Conservation (phyloP, 352 stramenopile species). For the Pythium periplocum region DNA sequence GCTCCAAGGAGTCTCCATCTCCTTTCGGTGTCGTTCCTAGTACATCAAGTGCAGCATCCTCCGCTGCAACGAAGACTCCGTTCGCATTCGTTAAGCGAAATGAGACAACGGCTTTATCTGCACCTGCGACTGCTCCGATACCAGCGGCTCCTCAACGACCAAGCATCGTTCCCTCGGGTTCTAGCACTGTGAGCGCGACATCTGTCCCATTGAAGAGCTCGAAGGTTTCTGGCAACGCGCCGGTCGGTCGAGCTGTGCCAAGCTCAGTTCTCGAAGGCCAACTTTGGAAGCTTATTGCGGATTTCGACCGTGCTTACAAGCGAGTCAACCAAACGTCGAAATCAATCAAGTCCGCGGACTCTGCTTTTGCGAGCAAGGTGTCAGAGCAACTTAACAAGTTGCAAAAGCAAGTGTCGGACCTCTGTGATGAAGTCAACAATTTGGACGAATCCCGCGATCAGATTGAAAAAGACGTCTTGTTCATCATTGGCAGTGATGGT, state of each 20-base stretch:
- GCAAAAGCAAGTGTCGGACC: conserved; percentile 25
- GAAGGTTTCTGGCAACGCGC: no score
- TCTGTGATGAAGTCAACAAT: conserved; percentile 48
- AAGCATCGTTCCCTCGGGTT: not conserved
- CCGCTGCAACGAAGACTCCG: not conserved
- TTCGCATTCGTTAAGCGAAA: not conserved
- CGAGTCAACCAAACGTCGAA: conserved; percentile 37
- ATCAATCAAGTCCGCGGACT: conserved; percentile 34
- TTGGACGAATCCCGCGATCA: conserved; percentile 54
- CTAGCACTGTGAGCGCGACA: no score
- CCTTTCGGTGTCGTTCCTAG: conserved; percentile 24
- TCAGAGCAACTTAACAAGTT: conserved; percentile 22
- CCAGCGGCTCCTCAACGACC: conserved; percentile 1
- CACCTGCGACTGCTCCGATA: no score
- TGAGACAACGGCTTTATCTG: no score
- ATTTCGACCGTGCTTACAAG: conserved; percentile 59
- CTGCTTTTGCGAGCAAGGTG: conserved; percentile 20
- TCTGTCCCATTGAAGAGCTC: no score
- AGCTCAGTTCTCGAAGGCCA: conserved; percentile 48
- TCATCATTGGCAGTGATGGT: conserved; percentile 71
- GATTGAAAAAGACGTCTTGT: conserved; percentile 66
- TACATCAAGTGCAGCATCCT: no score
- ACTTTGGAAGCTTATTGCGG: conserved; percentile 65
- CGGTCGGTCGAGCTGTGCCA: conserved; percentile 14
- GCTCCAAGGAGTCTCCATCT: conserved; percentile 14